Evolutionary conservation across 768 basidiomycete genomes (phyloP).

Genomic region (Amanita rimosa): DNA sequence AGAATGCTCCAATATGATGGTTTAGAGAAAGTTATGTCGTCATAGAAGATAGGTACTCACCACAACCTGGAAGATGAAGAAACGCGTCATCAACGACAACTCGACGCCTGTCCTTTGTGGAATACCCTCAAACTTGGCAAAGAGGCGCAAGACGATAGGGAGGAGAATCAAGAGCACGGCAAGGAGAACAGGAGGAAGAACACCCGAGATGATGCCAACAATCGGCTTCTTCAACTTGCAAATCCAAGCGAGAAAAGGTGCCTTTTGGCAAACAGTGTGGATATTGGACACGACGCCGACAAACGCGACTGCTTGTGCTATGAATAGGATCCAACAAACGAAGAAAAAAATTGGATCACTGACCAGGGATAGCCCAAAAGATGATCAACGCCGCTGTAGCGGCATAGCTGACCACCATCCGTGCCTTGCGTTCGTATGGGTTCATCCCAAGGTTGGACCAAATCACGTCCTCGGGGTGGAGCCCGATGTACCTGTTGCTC

Average conservation of each 20-base stretch:
- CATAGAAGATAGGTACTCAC: conserved; percentile 33
- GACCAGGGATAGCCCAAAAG: conserved; percentile 80
- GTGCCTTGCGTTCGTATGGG: conserved; percentile 70
- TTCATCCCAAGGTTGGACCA: conserved; percentile 88
- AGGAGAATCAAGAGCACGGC: conserved; percentile 89
- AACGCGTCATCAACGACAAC: conserved; percentile 85
- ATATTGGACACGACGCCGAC: conserved; percentile 85
- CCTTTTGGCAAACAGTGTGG: conserved; percentile 48
- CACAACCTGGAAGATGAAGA: conserved; percentile 85
- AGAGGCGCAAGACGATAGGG: conserved; percentile 63
- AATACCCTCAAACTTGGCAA: conserved; percentile 84
- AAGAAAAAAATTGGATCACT: conserved; percentile 9
- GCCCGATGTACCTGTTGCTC: conserved; percentile 66
- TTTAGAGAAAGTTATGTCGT: neutral
- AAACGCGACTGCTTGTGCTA: conserved; percentile 47
- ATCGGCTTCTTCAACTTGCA: conserved; percentile 54
- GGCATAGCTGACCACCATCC: conserved; percentile 57
- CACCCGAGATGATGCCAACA: conserved; percentile 77
- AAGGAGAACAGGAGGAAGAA: conserved; percentile 78
- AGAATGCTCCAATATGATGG: conserved; percentile 49
- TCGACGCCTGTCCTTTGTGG: conserved; percentile 79
- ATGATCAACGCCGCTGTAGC: conserved; percentile 74
- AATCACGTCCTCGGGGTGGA: conserved; percentile 81
- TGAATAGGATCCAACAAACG: neutral
- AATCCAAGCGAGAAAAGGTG: conserved; percentile 76